phyloP scores from a whole-genome alignment of 2,329 filamentous ascomycete genomes.

The Colletotrichum echinochloae region DNA sequence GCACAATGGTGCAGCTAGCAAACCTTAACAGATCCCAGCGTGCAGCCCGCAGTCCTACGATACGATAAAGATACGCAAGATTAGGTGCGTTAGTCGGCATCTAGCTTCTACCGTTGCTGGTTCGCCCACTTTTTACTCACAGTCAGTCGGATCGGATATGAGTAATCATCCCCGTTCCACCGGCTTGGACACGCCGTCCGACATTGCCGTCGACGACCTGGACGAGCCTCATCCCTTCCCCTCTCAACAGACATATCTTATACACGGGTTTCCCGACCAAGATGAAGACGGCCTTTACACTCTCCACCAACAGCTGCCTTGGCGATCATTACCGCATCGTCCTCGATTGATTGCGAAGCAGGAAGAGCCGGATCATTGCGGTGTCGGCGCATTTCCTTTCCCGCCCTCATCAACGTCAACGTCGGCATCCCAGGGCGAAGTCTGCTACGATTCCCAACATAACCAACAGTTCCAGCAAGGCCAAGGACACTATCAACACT shows the following conservation, averaged over 20 bases:
- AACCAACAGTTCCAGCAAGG: constrained; percentile 13
- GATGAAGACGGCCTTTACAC: constrained; percentile 2
- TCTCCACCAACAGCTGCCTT: neutral
- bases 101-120: constrained; percentile 3
- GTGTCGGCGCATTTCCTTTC: neutral
- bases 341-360: constrained; percentile 13
- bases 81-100: constrained; percentile 32
- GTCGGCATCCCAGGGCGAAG: constrained; percentile 4
- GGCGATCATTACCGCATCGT: neutral
- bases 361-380: neutral
- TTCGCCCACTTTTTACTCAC: neutral
- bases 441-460: neutral
- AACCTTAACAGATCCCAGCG: constrained; percentile 12
- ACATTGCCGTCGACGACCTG: constrained; percentile 21
- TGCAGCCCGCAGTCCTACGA: neutral
- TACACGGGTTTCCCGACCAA: neutral
- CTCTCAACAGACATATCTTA: constrained; percentile 3
- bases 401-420: neutral
- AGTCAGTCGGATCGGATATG: constrained; percentile 34
- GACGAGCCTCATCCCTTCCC: constrained; percentile 22
- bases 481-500: neutral
- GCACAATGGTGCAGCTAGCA: constrained; percentile 12
- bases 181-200: constrained; percentile 25
- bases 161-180: constrained; percentile 37
- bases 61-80: neutral